phyloP scores from a whole-genome alignment of 2,329 filamentous ascomycete genomes.

The Aspergillus pseudoglaucus region DNA sequence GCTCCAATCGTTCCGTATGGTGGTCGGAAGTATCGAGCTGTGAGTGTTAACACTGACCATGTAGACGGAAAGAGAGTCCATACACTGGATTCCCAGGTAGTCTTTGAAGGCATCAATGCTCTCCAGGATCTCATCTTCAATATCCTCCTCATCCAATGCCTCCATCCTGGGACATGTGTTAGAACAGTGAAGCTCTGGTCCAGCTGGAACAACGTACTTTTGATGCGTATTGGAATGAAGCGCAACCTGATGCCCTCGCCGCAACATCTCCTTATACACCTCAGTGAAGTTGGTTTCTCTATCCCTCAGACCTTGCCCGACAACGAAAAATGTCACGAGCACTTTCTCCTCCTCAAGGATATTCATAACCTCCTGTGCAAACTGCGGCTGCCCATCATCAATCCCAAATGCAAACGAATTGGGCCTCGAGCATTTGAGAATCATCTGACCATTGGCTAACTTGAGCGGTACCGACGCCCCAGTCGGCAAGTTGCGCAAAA shows the following conservation, averaged over 20 bases:
- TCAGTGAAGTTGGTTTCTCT: slow-evolving; percentile 53
- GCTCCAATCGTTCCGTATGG: slow-evolving; percentile 64
- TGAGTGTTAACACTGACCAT: not conserved
- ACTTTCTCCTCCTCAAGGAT: slow-evolving; percentile 57
- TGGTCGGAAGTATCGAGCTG: slow-evolving; percentile 58
- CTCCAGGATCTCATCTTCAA: slow-evolving; percentile 32
- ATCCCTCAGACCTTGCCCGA: slow-evolving; percentile 57
- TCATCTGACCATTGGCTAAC: slow-evolving; percentile 53
- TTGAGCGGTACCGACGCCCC: slow-evolving; percentile 52
- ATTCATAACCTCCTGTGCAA: slow-evolving; percentile 55
- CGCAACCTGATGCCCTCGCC: slow-evolving; percentile 60
- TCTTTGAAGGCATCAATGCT: slow-evolving; percentile 27
- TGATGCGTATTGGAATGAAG: slow-evolving; percentile 64
- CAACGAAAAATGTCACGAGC: slow-evolving; percentile 65
- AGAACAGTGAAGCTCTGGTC: not conserved
- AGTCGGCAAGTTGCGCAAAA: slow-evolving; percentile 50
- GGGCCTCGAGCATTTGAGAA: slow-evolving; percentile 59
- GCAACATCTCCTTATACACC: slow-evolving; percentile 58
- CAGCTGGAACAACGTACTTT: slow-evolving; percentile 31
- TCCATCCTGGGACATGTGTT: slow-evolving; percentile 27
- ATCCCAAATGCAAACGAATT: slow-evolving; percentile 68
- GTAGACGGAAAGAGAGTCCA: slow-evolving; percentile 10
- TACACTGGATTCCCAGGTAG: slow-evolving; percentile 29
- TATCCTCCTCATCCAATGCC: slow-evolving; percentile 23
- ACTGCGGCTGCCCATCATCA: slow-evolving; percentile 58